Conservation (phyloP, 2,329 filamentous ascomycete species). For the Paecilomyces variotii region DNA sequence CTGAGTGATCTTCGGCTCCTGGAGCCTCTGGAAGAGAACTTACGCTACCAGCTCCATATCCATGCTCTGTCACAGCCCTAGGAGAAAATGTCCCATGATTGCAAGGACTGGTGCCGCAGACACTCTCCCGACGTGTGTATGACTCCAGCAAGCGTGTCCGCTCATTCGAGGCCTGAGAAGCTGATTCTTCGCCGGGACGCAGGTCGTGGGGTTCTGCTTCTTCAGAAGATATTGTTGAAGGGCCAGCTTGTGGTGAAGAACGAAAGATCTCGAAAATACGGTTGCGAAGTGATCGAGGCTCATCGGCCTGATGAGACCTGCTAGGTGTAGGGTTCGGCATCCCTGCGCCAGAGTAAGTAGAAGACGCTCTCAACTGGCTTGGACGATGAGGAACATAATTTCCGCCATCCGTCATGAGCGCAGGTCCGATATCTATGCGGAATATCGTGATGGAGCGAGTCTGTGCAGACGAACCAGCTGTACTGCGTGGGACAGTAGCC, state of each 20-base stretch:
- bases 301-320: conserved; percentile 10
- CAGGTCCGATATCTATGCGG: neutral
- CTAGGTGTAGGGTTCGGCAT: conserved; percentile 22
- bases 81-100: conserved; percentile 73
- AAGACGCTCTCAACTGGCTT: conserved; percentile 5
- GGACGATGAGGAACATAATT: neutral
- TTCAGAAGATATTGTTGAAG: conserved; percentile 6
- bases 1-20: conserved; percentile 19
- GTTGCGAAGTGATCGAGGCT: conserved; percentile 22
- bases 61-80: conserved; percentile 45
- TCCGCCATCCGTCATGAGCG: neutral
- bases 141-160: conserved; percentile 32
- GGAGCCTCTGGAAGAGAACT: conserved; percentile 22
- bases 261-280: conserved; percentile 23
- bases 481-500: conserved; percentile 13
- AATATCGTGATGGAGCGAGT: neutral
- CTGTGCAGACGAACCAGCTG: neutral
- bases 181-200: conserved; percentile 6
- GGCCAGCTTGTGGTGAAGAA: conserved; percentile 8
- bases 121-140: conserved; percentile 27
- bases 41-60: conserved; percentile 27
- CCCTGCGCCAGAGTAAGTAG: conserved; percentile 3
- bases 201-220: conserved; percentile 3
- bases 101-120: conserved; percentile 43
- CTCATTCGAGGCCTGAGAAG: conserved; percentile 17